Evolutionary conservation across 2,329 filamentous ascomycete species (phyloP).

Genomic region (Fusarium sp.): DNA sequence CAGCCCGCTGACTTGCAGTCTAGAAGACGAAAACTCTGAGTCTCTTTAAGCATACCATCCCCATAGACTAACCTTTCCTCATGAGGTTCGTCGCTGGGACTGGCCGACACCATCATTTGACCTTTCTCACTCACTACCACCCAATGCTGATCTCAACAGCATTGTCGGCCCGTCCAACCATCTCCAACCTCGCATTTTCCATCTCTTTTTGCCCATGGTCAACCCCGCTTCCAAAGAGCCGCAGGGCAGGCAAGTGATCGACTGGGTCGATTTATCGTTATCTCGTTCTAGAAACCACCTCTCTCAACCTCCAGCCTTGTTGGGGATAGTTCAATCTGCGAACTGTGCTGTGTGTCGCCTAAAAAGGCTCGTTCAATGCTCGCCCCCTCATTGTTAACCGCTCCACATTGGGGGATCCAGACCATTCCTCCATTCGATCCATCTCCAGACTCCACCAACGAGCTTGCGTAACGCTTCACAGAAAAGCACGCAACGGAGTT

Average conservation of each 20-base stretch:
- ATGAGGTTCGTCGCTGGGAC: slow-evolving; percentile 27
- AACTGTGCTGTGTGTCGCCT: slow-evolving; percentile 23
- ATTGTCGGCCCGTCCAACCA: slow-evolving; percentile 33
- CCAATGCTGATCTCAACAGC: slow-evolving; percentile 23
- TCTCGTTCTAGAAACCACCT: slow-evolving; percentile 35
- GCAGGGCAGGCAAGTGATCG: slow-evolving; percentile 33
- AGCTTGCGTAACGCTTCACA: slow-evolving; percentile 45
- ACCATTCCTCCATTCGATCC: slow-evolving; percentile 38
- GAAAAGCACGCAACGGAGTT: slow-evolving; percentile 21
- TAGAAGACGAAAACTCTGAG: slow-evolving; percentile 25
- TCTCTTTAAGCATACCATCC: slow-evolving; percentile 38
- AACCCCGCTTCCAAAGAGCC: slow-evolving; percentile 37
- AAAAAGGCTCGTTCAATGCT: slow-evolving; percentile 30
- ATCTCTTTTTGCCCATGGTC: not conserved
- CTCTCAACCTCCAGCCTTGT: slow-evolving; percentile 40
- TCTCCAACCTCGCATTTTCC: slow-evolving; percentile 21
- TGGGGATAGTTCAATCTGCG: slow-evolving; percentile 33
- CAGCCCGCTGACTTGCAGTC: not conserved
- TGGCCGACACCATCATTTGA: slow-evolving; percentile 28
- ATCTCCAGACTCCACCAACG: slow-evolving; percentile 32
- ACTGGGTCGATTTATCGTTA: slow-evolving; percentile 10
- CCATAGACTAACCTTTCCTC: slow-evolving; percentile 37
- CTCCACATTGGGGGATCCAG: slow-evolving; percentile 42
- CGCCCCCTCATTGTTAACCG: slow-evolving; percentile 13
- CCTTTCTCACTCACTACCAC: slow-evolving; percentile 14